Conservation (phyloP, 2,329 filamentous ascomycete genomes). For the Talaromyces islandicus region DNA sequence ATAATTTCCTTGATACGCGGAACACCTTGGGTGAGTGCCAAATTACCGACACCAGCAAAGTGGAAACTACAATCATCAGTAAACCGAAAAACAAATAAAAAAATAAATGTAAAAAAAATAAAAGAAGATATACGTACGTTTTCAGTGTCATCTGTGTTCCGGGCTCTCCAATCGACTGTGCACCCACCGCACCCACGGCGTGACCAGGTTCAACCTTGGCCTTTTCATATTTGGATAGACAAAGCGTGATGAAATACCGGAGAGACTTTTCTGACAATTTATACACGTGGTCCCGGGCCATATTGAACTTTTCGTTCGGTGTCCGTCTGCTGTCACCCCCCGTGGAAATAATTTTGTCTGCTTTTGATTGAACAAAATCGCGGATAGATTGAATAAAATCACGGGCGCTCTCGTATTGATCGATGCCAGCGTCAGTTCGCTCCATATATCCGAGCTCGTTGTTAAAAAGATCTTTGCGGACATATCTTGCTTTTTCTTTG, state of each 20-base stretch:
- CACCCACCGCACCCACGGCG: conserved; percentile 90
- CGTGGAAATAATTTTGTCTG: conserved; percentile 50
- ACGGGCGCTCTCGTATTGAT: conserved; percentile 76
- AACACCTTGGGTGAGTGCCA: conserved; percentile 99
- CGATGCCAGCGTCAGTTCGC: conserved; percentile 59
- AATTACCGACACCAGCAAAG: conserved; percentile 98
- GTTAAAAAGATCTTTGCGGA: conserved; percentile 56
- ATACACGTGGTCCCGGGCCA: conserved; percentile 61
- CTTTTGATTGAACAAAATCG: conserved; percentile 61
- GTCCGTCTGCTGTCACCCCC: conserved; percentile 24
- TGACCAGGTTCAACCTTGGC: conserved; percentile 92
- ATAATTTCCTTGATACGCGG: conserved; percentile 99
- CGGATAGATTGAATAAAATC: conserved; percentile 75
- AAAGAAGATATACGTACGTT: conserved; percentile 51
- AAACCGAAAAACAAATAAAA: not conserved
- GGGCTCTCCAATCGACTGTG: conserved; percentile 95
- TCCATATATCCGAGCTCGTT: conserved; percentile 65
- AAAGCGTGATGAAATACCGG: conserved; percentile 69
- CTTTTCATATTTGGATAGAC: conserved; percentile 82
- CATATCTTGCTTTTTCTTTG: conserved; percentile 60
- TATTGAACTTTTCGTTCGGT: conserved; percentile 24
- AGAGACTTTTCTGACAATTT: conserved; percentile 76
- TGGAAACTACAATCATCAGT: conserved; percentile 42
- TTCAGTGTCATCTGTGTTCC: conserved; percentile 99
- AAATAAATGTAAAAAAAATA: too few relatives aligned